Conservation (phyloP, 805 yeast genomes). For the Teunomyces tritomae region DNA sequence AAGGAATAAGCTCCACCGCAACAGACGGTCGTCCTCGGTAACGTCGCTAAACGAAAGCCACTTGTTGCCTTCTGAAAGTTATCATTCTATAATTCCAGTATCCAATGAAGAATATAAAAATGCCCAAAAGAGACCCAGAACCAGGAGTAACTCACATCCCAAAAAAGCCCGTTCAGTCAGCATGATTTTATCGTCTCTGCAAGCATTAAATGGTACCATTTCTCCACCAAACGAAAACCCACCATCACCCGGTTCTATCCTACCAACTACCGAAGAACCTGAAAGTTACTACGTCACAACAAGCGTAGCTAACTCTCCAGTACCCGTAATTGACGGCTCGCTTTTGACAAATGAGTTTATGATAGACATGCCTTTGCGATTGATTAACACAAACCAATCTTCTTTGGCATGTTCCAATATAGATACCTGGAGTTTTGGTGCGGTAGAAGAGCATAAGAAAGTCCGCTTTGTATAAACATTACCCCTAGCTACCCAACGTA, state of each 20-base stretch:
- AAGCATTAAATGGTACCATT: conserved; percentile 1
- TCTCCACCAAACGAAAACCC: background rate
- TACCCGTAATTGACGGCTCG: background rate
- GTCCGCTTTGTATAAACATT: conserved; percentile 5
- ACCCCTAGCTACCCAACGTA: background rate
- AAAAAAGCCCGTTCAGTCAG: background rate
- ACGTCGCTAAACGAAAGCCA: background rate
- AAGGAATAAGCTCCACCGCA: conserved; percentile 3
- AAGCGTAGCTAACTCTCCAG: background rate
- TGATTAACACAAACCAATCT: conserved; percentile 9
- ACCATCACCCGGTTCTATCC: background rate
- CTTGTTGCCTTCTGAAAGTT: background rate
- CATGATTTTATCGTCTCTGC: background rate
- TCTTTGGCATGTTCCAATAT: conserved; percentile 3
- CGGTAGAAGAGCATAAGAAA: background rate
- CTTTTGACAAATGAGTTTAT: background rate
- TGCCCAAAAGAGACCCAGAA: background rate
- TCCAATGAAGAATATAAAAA: background rate
- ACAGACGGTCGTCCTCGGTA: background rate
- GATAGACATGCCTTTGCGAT: conserved; percentile 7
- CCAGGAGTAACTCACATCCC: background rate
- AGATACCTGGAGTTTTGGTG: conserved; percentile 1
- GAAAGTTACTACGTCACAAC: background rate
- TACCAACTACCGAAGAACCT: background rate
- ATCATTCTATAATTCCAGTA: background rate